Conservation (phyloP, 805 yeast species). For the Metschnikowia vanudenii region DNA sequence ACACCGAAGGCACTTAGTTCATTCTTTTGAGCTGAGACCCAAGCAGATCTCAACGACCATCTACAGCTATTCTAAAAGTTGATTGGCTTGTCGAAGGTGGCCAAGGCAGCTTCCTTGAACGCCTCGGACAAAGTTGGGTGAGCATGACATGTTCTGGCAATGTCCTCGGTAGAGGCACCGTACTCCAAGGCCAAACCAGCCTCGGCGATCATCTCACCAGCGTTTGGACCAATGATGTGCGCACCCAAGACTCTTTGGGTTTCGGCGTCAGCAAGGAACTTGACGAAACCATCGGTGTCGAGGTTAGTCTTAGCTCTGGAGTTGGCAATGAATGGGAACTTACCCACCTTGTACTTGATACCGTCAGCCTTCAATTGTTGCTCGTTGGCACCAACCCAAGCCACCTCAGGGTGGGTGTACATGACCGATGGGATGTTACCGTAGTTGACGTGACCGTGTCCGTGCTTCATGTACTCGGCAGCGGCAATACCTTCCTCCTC, state of each 20-base stretch:
- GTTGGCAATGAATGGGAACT: constrained; percentile 98
- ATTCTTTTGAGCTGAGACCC: too few relatives aligned
- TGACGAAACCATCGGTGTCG: constrained; percentile 97
- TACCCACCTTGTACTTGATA: constrained; percentile 88
- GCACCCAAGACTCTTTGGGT: constrained; percentile 95
- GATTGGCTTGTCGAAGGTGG: constrained; percentile 87
- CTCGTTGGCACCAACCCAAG: constrained; percentile 98
- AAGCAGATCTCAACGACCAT: background rate
- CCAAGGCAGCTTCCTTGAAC: constrained; percentile 95
- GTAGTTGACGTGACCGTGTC: constrained; percentile 98
- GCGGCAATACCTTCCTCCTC: constrained; percentile 99
- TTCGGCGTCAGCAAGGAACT: constrained; percentile 93
- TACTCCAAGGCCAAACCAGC: constrained; percentile 96
- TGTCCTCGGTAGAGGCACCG: constrained; percentile 98
- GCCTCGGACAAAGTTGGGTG: constrained; percentile 99
- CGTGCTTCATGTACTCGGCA: constrained; percentile 87
- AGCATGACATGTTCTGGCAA: constrained; percentile 97
- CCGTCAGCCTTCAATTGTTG: constrained; percentile 92
- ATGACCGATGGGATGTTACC: constrained; percentile 97
- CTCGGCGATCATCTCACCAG: constrained; percentile 99
- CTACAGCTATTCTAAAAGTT: constrained; percentile 39
- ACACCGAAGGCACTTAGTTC: too few relatives aligned
- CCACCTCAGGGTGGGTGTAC: constrained; percentile 99
- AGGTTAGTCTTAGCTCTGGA: constrained; percentile 98
- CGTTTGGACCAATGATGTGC: constrained; percentile 96